Evolutionary conservation across 2,329 filamentous ascomycete genomes (phyloP).

Genomic region (Catunica adiposa): DNA sequence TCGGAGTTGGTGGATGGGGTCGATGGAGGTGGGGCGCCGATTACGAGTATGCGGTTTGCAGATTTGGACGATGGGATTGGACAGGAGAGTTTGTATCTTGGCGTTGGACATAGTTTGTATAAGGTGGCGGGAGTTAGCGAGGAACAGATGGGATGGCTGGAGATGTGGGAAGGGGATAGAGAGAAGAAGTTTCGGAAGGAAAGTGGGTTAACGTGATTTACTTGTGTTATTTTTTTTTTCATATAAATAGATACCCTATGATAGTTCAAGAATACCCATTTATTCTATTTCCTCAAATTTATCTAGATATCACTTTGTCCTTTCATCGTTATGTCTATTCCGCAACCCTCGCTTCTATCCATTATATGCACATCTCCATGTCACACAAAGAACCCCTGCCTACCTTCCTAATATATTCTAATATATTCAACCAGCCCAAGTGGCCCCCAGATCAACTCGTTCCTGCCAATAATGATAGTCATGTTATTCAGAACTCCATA

Average conservation of each 20-base stretch:
- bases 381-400: too few relatives aligned
- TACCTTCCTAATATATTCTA: too few relatives aligned
- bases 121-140: constrained; percentile 8
- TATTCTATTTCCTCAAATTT: too few relatives aligned
- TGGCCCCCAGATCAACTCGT: too few relatives aligned
- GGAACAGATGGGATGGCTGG: constrained; percentile 6
- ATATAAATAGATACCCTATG: not conserved
- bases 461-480: too few relatives aligned
- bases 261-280: too few relatives aligned
- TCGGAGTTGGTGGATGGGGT: constrained; percentile 12
- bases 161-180: not conserved
- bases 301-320: too few relatives aligned
- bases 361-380: too few relatives aligned
- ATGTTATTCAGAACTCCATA: too few relatives aligned
- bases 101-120: constrained; percentile 7
- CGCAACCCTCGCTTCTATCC: too few relatives aligned
- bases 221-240: not conserved
- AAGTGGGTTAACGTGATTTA: not conserved
- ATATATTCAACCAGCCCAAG: too few relatives aligned
- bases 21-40: constrained; percentile 6
- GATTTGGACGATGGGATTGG: constrained; percentile 7
- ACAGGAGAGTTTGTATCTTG: constrained; percentile 8
- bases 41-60: constrained; percentile 8
- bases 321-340: too few relatives aligned
- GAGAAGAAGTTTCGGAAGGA: not conserved